phyloP scores from a whole-genome alignment of 2,329 filamentous ascomycete species.

The Parastagonospora nodorum region DNA sequence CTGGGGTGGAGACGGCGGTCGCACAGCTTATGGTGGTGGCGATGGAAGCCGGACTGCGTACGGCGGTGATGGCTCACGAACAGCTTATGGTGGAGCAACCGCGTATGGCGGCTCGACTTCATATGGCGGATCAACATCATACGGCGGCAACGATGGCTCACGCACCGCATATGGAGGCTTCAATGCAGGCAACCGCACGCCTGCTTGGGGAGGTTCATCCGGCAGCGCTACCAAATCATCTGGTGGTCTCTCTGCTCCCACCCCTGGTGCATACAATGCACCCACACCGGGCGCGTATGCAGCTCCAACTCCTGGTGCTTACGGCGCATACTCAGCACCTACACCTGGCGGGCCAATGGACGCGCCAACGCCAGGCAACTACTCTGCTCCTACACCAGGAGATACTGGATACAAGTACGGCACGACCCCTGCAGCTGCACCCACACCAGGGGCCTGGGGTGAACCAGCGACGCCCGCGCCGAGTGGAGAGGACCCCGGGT shows the following conservation, averaged over 20 bases:
- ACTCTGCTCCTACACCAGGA: constrained; percentile 46
- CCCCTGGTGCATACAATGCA: constrained; percentile 41
- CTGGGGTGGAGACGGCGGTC: constrained; percentile 53
- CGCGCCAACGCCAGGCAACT: constrained; percentile 48
- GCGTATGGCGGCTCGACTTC: constrained; percentile 60
- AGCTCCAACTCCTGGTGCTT: constrained; percentile 41
- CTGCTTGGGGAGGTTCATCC: constrained; percentile 62
- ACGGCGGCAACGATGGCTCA: constrained; percentile 44
- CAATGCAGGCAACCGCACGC: constrained; percentile 55
- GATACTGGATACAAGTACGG: constrained; percentile 38
- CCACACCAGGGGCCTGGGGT: constrained; percentile 63
- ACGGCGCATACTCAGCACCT: constrained; percentile 43
- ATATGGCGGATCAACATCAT: constrained; percentile 53
- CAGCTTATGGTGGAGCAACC: constrained; percentile 55
- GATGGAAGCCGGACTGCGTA: constrained; percentile 47
- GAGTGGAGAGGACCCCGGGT: constrained; percentile 31
- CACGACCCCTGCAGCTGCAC: constrained; percentile 54
- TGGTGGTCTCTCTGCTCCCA: constrained; percentile 36
- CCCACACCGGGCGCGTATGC: constrained; percentile 45
- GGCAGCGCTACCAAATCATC: constrained; percentile 24
- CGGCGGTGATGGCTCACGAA: constrained; percentile 44
- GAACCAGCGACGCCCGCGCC: constrained; percentile 52
- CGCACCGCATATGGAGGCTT: constrained; percentile 58
- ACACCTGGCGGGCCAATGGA: constrained; percentile 46
- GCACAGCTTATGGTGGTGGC: constrained; percentile 47